Conservation (phyloP, 2,329 filamentous ascomycete genomes). For the Cladorrhinum sp. region DNA sequence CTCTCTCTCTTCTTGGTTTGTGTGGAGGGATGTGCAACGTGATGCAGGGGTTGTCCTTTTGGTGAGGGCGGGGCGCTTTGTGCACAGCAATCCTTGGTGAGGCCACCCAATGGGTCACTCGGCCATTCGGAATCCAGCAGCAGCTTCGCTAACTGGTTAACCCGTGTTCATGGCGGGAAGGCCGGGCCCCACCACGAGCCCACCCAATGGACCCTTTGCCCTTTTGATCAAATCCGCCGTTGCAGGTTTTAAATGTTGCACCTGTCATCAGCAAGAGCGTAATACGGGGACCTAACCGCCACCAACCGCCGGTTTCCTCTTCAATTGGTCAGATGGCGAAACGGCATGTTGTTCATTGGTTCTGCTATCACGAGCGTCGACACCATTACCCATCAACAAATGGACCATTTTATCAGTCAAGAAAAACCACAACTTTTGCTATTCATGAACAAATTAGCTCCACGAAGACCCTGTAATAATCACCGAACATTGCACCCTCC, state of each 20-base stretch:
- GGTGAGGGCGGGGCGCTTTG: conserved; percentile 5
- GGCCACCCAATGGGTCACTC: background rate
- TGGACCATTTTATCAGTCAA: background rate
- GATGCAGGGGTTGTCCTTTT: conserved; percentile 5
- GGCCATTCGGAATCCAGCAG: background rate
- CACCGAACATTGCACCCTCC: background rate
- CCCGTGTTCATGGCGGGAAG: background rate
- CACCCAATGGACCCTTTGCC: background rate
- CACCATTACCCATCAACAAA: background rate
- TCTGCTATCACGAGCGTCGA: background rate
- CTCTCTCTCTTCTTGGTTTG: conserved; percentile 9
- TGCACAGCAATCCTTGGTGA: background rate
- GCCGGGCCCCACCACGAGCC: background rate
- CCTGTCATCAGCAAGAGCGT: background rate
- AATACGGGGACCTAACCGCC: background rate
- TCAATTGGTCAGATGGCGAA: background rate
- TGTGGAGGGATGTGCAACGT: conserved; percentile 3
- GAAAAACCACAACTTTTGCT: background rate
- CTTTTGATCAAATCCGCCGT: background rate
- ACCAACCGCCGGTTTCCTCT: background rate
- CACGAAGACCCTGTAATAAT: background rate
- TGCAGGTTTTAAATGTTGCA: background rate
- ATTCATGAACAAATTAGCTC: background rate
- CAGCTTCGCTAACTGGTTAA: background rate
- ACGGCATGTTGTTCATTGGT: background rate